Evolutionary conservation across 2,329 filamentous ascomycete species (phyloP).

Genomic region (Colletotrichum gigasporum): DNA sequence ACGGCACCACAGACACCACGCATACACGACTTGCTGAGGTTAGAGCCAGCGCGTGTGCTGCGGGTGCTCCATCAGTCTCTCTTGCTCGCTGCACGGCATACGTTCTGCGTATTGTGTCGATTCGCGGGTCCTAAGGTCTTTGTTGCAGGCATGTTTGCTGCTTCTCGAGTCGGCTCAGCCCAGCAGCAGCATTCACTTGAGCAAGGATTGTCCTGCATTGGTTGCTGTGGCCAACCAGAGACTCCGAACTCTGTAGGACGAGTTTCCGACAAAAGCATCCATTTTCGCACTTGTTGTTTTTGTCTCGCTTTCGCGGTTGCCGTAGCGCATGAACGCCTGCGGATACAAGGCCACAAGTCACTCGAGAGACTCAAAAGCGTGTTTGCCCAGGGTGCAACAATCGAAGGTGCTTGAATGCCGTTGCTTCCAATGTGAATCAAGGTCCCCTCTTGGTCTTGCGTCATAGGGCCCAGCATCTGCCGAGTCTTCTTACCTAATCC

Average conservation of each 20-base stretch:
- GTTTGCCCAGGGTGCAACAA: background rate
- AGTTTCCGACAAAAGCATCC: background rate
- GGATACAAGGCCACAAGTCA: background rate
- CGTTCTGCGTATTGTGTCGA: too few relatives aligned
- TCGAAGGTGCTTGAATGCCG: background rate
- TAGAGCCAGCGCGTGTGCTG: too few relatives aligned
- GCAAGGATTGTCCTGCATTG: slow-evolving; percentile 10
- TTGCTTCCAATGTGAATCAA: background rate
- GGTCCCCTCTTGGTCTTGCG: slow-evolving; percentile 2
- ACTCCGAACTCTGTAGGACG: background rate
- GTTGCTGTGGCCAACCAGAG: slow-evolving; percentile 22
- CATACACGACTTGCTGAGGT: too few relatives aligned
- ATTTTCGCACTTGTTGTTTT: background rate
- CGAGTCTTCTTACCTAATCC: slow-evolving; percentile 4
- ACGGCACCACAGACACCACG: too few relatives aligned
- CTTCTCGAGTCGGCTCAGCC: background rate
- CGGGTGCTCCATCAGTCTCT: too few relatives aligned
- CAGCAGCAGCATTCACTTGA: background rate
- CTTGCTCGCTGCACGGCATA: background rate
- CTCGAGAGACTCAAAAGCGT: too few relatives aligned
- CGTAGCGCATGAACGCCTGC: background rate
- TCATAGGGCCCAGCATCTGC: slow-evolving; percentile 6
- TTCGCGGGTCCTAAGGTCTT: too few relatives aligned
- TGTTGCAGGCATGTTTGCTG: slow-evolving; percentile 4
- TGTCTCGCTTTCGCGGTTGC: background rate